phyloP scores from a whole-genome alignment of 192 early-diverging fungal genomes.

The Phycomyces nitens region DNA sequence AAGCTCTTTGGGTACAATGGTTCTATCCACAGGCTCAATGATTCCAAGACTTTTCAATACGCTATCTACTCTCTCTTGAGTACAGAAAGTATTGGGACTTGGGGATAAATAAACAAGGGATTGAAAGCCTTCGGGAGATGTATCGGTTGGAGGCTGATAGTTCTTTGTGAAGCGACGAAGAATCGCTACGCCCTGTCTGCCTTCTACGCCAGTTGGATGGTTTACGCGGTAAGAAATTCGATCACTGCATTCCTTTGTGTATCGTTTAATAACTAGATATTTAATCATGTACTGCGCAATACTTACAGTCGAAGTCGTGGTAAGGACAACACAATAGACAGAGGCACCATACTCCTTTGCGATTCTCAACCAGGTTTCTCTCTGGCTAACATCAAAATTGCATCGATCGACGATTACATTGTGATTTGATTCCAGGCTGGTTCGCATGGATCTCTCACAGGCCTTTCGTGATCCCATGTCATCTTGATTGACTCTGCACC shows the following conservation, averaged over 20 bases:
- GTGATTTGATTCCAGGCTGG: constrained; percentile 47
- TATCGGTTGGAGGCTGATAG: constrained; percentile 38
- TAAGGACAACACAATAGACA: constrained; percentile 69
- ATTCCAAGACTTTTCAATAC: constrained; percentile 8
- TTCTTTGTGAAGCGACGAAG: constrained; percentile 56
- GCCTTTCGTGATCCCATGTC: constrained; percentile 61
- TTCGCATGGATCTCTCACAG: constrained; percentile 50
- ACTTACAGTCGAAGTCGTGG: constrained; percentile 49
- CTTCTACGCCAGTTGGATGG: constrained; percentile 72
- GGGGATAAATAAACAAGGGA: constrained; percentile 41
- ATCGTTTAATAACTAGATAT: not conserved
- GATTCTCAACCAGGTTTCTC: constrained; percentile 67
- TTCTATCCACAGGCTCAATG: not conserved
- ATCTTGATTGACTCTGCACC: constrained; percentile 73
- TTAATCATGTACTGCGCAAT: constrained; percentile 1
- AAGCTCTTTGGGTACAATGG: no score
- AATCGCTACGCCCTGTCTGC: constrained; percentile 56
- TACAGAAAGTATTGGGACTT: constrained; percentile 32
- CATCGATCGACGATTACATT: constrained; percentile 74
- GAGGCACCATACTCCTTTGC: constrained; percentile 53
- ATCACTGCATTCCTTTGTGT: constrained; percentile 47
- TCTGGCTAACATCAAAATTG: constrained; percentile 75
- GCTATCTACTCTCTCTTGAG: constrained; percentile 40
- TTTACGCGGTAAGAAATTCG: constrained; percentile 58
- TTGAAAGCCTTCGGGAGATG: constrained; percentile 42